Conservation (phyloP, 164 flowering plant species). For the Cinnamomum micranthum region DNA sequence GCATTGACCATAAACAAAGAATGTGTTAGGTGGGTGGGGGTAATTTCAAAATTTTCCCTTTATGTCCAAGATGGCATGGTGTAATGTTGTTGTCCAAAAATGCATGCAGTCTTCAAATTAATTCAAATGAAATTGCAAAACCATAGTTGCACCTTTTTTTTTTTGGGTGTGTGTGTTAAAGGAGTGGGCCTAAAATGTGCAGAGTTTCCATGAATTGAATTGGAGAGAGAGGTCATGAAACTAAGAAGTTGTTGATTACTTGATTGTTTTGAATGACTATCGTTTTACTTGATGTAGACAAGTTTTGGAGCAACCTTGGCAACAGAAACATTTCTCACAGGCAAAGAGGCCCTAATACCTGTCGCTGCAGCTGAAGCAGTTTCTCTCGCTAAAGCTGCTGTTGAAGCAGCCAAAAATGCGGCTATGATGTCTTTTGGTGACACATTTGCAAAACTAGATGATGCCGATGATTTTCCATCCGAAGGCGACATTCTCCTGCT, state of each 20-base stretch:
- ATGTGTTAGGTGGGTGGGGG: too few species aligned
- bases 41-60: too few species aligned
- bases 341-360: slow-evolving; percentile 70
- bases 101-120: too few species aligned
- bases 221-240: too few species aligned
- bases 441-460: slow-evolving; percentile 21
- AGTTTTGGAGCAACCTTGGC: slow-evolving; percentile 42
- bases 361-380: slow-evolving; percentile 92
- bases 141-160: too few species aligned
- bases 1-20: too few species aligned
- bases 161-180: too few species aligned
- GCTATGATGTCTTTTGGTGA: slow-evolving; percentile 35
- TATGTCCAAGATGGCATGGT: too few species aligned
- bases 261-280: not conserved
- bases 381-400: slow-evolving; percentile 89
- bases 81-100: too few species aligned
- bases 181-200: too few species aligned
- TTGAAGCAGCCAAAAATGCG: slow-evolving; percentile 69
- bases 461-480: slow-evolving; percentile 16
- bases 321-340: slow-evolving; percentile 44
- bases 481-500: slow-evolving; percentile 19
- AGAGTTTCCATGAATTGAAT: too few species aligned
- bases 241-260: not conserved
- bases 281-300: slow-evolving; percentile 27
- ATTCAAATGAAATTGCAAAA: too few species aligned